Evolutionary conservation across 208 protist species (phyloP).

Genomic region (Wallacemonas rigidus): DNA sequence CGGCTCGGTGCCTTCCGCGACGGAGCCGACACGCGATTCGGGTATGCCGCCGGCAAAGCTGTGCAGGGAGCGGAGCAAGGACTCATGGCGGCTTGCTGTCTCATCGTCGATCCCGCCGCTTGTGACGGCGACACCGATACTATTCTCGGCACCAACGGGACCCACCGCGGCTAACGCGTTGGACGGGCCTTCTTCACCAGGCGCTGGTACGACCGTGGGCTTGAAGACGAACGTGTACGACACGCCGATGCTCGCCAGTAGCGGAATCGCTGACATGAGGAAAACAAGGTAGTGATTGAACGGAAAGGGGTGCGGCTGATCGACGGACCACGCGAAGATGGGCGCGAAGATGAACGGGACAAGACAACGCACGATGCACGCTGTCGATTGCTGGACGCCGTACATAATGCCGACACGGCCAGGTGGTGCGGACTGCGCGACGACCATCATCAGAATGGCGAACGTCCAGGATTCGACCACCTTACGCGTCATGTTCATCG

Average conservation of each 20-base stretch:
- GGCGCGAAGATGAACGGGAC: constrained; percentile 66
- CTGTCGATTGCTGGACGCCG: constrained; percentile 71
- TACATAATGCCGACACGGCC: constrained; percentile 72
- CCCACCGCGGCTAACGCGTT: neutral
- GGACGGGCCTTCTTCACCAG: neutral
- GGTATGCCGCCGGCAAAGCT: constrained; percentile 16
- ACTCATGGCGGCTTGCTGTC: constrained; percentile 8
- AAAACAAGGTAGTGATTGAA: constrained; percentile 81
- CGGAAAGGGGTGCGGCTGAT: constrained; percentile 37
- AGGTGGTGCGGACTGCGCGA: constrained; percentile 56
- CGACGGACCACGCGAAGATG: constrained; percentile 84
- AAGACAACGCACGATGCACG: constrained; percentile 59
- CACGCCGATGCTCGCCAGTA: constrained; percentile 30
- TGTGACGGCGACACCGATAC: neutral
- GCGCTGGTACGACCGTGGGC: constrained; percentile 7
- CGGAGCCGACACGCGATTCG: neutral
- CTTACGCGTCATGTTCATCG: constrained; percentile 49
- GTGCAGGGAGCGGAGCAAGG: constrained; percentile 17
- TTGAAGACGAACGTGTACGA: constrained; percentile 20
- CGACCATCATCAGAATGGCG: constrained; percentile 59
- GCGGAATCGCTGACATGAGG: constrained; percentile 50
- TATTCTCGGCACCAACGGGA: neutral
- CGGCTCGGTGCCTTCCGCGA: constrained; percentile 18
- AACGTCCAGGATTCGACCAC: constrained; percentile 63
- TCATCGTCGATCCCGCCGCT: constrained; percentile 12